Base-by-base conservation (phyloP, 257 asterid genomes). In the Solanum piurae region DNA sequence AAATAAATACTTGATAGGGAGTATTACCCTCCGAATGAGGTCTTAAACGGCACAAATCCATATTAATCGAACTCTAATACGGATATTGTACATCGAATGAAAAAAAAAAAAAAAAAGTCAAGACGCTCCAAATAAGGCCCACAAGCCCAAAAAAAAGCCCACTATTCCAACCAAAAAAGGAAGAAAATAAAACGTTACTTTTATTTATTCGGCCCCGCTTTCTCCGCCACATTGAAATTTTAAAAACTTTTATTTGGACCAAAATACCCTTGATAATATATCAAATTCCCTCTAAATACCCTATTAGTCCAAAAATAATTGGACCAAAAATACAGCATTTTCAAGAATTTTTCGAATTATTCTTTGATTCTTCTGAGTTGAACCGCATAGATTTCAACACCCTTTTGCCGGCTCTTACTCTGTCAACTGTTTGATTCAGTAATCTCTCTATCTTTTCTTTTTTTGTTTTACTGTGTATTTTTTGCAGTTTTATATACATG, bases 161-260 rank as follows among this genome's bases (percentile, higher is more conserved):
- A 42, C 7, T 33, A 36, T 1, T 62, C 58, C 64, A 36, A 71
- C 34, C 16, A 79, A 87, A 60, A 55, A 79, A 42, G n/a, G 89
- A 69, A 74, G 68, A 34, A 34, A 72, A 89, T 18, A 11, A 60
- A 62, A 90, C 94, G 93, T 94, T 91, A 91, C 94, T 68, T 89
- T 76, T 86, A 25, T 52, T 11, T 86, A 25, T 38, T 11, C 25
- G 20, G 40, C 21, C 90, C 21, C 90, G 90, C 87, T 37, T 20
- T 73, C 49, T 86, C 88, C 95, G 97, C 95, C 93, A 93, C 95
- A 89, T 91, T 87, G 76, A 91, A 88, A 90, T 86, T 95, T 92
- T 87, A 86, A 95, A 93, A 62, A 62, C 34, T 83, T 87, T 46
- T 11, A n/a, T 76, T 29, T 44, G 84, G 92, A 83, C 98, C 4